Evolutionary conservation across 2,329 filamentous ascomycete species (phyloP).

Genomic region (Sarocladium strictum): DNA sequence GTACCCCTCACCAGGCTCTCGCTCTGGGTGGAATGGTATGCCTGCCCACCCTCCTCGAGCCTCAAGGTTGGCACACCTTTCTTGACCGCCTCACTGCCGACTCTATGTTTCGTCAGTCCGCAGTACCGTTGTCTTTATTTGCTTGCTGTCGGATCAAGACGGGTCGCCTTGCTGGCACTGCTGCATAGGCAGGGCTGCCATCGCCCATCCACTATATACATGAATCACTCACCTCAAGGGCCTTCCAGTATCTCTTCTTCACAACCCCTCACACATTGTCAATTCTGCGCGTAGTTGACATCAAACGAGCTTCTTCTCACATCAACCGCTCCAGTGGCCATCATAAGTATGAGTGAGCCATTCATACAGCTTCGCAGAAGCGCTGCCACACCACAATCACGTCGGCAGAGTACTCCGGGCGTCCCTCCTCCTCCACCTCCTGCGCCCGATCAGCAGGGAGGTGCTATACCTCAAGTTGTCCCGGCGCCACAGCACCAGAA

Average conservation of each 20-base stretch:
- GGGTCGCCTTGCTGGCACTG: neutral
- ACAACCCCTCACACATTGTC: neutral
- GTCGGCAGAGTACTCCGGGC: neutral
- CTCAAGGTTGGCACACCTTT: constrained; percentile 9
- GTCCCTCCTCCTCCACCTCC: constrained; percentile 4
- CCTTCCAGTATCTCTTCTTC: too few relatives aligned
- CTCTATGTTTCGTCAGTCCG: constrained; percentile 4
- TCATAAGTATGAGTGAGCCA: neutral
- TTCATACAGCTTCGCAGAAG: neutral
- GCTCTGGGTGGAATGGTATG: neutral
- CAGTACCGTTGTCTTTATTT: neutral
- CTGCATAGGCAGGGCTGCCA: neutral
- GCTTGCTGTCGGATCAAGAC: neutral
- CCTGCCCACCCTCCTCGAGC: constrained; percentile 1
- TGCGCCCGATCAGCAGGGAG: neutral
- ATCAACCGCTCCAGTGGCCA: too few relatives aligned
- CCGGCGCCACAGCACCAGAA: constrained; percentile 1
- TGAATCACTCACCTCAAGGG: neutral
- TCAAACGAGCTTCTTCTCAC: too few relatives aligned
- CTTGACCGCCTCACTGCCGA: neutral
- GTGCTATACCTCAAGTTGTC: neutral
- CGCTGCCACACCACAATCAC: neutral
- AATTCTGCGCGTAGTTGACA: too few relatives aligned
- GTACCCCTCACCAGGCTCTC: constrained; percentile 8
- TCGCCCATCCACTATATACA: constrained; percentile 3